A percentile compares a stretch with the other conserved stretches of the same genome.
These are phyloP conservation scores for Gymnopilus junonius DNA, from an alignment of 768 basidiomycete species.

Conservation along the genomic window DNA sequence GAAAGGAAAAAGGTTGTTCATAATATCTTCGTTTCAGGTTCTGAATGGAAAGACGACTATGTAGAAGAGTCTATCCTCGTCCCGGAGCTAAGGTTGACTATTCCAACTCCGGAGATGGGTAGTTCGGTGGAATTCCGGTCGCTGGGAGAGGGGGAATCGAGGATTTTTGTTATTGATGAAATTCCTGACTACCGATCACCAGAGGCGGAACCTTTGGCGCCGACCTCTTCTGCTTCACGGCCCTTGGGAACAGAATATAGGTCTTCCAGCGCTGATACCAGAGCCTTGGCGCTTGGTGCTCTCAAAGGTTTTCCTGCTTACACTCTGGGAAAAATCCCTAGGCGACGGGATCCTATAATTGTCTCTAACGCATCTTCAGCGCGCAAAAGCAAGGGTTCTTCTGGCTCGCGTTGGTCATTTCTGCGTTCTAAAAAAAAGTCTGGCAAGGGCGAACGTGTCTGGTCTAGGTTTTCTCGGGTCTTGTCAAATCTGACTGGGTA, in stretches of 20 bases:
- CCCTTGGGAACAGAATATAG: neutral
- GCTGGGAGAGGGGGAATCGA: neutral
- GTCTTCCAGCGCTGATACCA: neutral
- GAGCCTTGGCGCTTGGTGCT: neutral
- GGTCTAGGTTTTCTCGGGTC: slow-evolving; percentile 15
- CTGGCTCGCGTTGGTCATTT: slow-evolving; percentile 6
- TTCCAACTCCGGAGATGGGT: slow-evolving; percentile 35
- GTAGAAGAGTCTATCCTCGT: slow-evolving; percentile 16
- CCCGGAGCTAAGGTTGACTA: slow-evolving; percentile 36
- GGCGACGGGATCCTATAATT: neutral
- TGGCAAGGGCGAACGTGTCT: neutral
- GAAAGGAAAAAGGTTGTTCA: neutral
- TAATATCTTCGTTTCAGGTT: slow-evolving; percentile 8
- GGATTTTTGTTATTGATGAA: slow-evolving; percentile 4
- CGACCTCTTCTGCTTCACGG: neutral
- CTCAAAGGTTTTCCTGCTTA: neutral
- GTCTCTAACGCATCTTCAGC: neutral
- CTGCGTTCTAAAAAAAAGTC: neutral
- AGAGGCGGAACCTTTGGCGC: neutral
- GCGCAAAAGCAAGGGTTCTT: neutral
- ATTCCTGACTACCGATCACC: neutral
- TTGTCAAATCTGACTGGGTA: neutral
- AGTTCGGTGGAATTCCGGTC: slow-evolving; percentile 16
- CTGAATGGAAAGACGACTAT: slow-evolving; percentile 9
- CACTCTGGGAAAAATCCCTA: neutral